These are phyloP conservation scores for Colletotrichum sojae DNA, from an alignment of 2,329 filamentous ascomycete genomes.

Conservation along the genomic window DNA sequence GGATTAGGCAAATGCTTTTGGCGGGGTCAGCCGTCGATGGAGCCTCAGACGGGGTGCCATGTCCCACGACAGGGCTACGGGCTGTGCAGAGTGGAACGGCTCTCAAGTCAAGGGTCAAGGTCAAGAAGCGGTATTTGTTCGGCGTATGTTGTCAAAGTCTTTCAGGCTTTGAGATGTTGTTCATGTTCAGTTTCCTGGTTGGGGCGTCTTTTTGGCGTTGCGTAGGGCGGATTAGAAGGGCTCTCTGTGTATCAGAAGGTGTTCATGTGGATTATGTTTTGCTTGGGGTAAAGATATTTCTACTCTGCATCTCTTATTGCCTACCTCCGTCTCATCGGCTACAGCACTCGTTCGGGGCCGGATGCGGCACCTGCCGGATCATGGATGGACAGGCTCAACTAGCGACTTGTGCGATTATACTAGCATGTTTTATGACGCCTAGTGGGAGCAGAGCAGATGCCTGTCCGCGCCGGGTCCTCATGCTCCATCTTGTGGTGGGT, in stretches of 20 bases:
- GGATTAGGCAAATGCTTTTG: background rate
- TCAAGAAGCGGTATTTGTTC: constrained; percentile 1
- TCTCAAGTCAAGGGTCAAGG: constrained; percentile 16
- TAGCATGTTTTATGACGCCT: background rate
- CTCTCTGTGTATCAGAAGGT: background rate
- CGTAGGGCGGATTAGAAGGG: background rate
- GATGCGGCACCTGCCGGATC: background rate
- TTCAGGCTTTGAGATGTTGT: background rate
- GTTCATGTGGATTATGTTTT: background rate
- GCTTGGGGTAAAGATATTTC: background rate
- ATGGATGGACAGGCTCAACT: background rate
- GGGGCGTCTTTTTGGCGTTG: background rate
- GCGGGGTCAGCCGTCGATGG: background rate
- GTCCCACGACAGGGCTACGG: constrained; percentile 9
- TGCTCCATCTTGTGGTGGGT: constrained; percentile 4
- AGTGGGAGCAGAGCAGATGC: no score
- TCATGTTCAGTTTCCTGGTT: no score
- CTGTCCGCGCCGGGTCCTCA: no score
- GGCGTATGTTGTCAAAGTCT: background rate
- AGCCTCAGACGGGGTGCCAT: constrained; percentile 3
- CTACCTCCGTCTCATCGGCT: background rate
- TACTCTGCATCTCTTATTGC: background rate
- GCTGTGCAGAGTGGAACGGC: constrained; percentile 19
- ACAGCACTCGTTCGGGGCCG: background rate
- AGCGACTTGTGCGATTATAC: background rate